Conservation (phyloP, 306 rosid species). For the Acmispon strigosus region DNA sequence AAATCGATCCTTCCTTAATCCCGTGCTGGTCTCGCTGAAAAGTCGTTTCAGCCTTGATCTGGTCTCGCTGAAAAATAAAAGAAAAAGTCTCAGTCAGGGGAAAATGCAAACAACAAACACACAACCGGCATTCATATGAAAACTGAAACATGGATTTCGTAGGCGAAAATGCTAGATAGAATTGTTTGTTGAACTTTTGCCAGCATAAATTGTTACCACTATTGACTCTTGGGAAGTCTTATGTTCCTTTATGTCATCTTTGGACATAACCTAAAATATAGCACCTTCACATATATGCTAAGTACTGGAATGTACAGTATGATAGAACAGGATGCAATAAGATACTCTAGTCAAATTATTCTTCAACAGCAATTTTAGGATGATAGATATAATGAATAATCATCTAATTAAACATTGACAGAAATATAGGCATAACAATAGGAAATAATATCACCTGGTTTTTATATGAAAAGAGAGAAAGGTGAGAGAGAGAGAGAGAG, state of each 20-base stretch:
- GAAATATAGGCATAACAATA: not conserved
- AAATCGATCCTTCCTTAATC: conserved; percentile 12
- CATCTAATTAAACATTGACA: not conserved
- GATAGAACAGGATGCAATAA: not conserved
- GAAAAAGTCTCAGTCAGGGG: conserved; percentile 19
- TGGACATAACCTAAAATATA: not conserved
- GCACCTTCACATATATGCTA: not conserved
- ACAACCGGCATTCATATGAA: not conserved
- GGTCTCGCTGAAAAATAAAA: conserved; percentile 15
- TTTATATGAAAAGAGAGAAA: not conserved
- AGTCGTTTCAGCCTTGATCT: no score
- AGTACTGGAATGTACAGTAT: not conserved
- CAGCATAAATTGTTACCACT: not conserved
- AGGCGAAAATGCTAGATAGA: not conserved
- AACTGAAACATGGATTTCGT: not conserved
- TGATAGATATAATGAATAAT: not conserved
- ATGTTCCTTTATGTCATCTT: not conserved
- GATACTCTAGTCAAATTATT: not conserved
- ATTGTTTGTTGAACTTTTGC: not conserved
- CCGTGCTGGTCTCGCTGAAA: conserved; percentile 23
- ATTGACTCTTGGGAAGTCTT: not conserved
- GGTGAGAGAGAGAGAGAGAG: not conserved
- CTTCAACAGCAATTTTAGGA: not conserved
- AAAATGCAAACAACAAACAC: not conserved
- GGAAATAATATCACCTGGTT: not conserved